Evolutionary conservation across 179 eudicot species (phyloP).

Genomic region (Silene coronaria): DNA sequence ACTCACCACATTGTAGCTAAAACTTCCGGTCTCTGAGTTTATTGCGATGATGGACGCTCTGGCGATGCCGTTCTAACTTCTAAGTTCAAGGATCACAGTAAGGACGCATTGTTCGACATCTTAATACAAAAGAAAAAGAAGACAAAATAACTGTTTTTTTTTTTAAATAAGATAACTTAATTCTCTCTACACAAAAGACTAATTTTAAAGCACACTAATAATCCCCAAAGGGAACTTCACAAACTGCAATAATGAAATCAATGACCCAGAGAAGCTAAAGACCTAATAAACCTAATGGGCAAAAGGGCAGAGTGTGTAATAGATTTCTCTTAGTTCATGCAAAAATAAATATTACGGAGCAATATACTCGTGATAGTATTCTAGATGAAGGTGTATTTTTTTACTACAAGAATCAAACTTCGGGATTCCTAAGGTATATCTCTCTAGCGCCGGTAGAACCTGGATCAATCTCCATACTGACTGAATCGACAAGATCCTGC

Average conservation of each 20-base stretch:
- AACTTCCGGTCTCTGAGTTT: not conserved
- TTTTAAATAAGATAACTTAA: not conserved
- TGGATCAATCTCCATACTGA: conserved; percentile 41
- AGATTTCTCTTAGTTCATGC: not conserved
- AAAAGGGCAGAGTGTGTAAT: not conserved
- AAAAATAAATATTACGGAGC: not conserved
- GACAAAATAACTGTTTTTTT: not conserved
- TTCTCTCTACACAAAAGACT: not conserved
- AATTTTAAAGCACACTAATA: not conserved
- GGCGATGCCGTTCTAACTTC: not conserved
- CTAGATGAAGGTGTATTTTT: not conserved
- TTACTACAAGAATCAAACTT: conserved; percentile 13
- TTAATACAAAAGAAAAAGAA: not conserved
- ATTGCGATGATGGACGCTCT: not conserved
- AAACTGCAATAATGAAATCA: not conserved
- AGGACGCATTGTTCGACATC: not conserved
- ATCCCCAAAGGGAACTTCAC: not conserved
- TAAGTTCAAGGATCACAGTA: not conserved
- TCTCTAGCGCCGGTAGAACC: conserved; percentile 28
- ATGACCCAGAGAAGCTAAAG: not conserved
- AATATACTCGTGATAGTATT: not conserved
- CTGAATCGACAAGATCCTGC: conserved; percentile 60
- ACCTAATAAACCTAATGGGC: conserved; percentile 8
- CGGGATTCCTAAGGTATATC: conserved; percentile 27
- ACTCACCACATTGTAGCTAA: not conserved